Evolutionary conservation across 1,139 yeast species (phyloP).

Genomic region (Zygosaccharomyces sapae): DNA sequence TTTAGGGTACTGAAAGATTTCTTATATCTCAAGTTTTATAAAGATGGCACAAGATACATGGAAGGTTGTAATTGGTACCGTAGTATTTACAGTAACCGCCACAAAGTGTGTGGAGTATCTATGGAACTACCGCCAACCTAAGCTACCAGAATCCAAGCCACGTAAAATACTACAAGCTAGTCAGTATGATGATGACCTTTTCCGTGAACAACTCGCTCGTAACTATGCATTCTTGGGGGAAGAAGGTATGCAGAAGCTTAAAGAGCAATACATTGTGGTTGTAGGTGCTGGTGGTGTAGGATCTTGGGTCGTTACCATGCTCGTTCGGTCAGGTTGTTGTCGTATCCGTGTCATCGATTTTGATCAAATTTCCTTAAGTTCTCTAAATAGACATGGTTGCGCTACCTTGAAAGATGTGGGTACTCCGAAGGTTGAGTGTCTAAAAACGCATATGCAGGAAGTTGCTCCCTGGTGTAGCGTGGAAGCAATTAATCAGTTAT

Average conservation of each 20-base stretch:
- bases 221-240: constrained; percentile 88
- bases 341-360: constrained; percentile 79
- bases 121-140: constrained; percentile 21
- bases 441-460: constrained; percentile 56
- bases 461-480: constrained; percentile 91
- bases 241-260: constrained; percentile 72
- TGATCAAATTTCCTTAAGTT: constrained; percentile 90
- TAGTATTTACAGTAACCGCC: constrained; percentile 27
- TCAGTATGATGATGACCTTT: constrained; percentile 64
- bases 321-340: constrained; percentile 85
- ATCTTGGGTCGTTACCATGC: constrained; percentile 91
- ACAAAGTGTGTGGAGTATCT: constrained; percentile 28
- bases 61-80: constrained; percentile 32
- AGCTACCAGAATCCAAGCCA: constrained; percentile 5
- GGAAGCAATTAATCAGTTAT: constrained; percentile 71
- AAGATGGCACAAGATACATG: constrained; percentile 23
- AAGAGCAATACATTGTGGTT: constrained; percentile 71
- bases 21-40: background rate
- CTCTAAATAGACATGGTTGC: constrained; percentile 89
- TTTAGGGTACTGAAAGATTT: too few species aligned
- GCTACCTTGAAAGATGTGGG: constrained; percentile 90
- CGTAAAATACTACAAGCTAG: constrained; percentile 12
- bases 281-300: constrained; percentile 99
- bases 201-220: constrained; percentile 86
- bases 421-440: constrained; percentile 75